Conservation (phyloP, 2,329 filamentous ascomycete genomes). For the Cladophialophora immunda region DNA sequence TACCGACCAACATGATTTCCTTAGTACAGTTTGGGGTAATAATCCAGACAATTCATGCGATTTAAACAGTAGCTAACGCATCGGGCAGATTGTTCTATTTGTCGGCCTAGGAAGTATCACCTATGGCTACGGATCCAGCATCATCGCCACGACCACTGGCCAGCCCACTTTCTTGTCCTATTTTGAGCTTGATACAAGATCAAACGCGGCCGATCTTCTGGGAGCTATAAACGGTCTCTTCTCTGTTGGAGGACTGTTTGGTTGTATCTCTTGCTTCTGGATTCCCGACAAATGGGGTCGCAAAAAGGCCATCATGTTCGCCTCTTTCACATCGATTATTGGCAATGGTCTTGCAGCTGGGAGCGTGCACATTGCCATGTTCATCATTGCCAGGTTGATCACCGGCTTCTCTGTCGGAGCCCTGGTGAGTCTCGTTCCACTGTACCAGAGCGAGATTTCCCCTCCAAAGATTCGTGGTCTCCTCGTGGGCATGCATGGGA, state of each 20-base stretch:
- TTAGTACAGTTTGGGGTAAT: constrained; percentile 2
- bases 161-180: constrained; percentile 49
- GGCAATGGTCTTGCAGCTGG: constrained; percentile 9
- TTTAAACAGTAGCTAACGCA: neutral
- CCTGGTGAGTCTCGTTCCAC: constrained; percentile 21
- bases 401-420: constrained; percentile 20
- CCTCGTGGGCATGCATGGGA: constrained; percentile 27
- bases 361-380: constrained; percentile 24
- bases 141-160: constrained; percentile 55
- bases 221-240: constrained; percentile 24
- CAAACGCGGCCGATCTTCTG: constrained; percentile 50
- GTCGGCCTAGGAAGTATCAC: constrained; percentile 14
- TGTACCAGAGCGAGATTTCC: constrained; percentile 28
- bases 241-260: constrained; percentile 19
- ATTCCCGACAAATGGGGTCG: constrained; percentile 15
- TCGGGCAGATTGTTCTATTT: neutral
- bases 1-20: neutral
- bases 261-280: constrained; percentile 50
- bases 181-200: constrained; percentile 50
- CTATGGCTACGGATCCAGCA: constrained; percentile 44
- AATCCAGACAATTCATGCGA: neutral
- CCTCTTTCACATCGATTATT: neutral
- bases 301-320: constrained; percentile 14
- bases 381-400: constrained; percentile 24
- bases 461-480: constrained; percentile 30